Conservation (phyloP, 345 rosid genomes). For the Geranium rotundifolium region DNA sequence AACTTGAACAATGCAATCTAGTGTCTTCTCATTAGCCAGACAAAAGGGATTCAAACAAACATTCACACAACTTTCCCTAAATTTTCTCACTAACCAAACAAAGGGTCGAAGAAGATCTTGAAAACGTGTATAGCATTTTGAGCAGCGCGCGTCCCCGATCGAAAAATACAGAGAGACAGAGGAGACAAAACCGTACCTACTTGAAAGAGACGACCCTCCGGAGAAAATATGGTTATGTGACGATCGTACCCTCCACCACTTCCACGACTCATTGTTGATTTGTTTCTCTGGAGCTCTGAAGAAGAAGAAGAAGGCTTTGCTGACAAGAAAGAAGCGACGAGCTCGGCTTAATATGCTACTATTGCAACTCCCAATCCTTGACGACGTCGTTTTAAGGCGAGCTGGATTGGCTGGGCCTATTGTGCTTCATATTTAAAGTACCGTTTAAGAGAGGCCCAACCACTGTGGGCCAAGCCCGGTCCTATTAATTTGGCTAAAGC, state of each 20-base stretch:
- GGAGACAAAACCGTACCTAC: slow-evolving; percentile 29
- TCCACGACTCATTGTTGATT: slow-evolving; percentile 46
- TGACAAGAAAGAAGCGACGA: background rate
- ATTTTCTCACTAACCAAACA: slow-evolving; percentile 4
- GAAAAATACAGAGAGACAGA: background rate
- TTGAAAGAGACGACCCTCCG: slow-evolving; percentile 68
- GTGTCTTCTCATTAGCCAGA: background rate
- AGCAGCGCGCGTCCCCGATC: background rate
- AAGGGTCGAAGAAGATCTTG: background rate
- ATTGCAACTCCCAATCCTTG: no score
- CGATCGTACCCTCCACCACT: slow-evolving; percentile 68
- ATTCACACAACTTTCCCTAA: background rate
- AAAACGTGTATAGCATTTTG: background rate
- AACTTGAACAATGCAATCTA: background rate
- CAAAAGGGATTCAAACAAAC: background rate
- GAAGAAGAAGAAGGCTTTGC: background rate
- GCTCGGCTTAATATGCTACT: background rate
- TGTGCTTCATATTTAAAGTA: background rate
- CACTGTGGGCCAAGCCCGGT: no score
- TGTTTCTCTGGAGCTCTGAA: background rate
- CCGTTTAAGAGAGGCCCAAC: background rate
- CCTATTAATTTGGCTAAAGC: no score
- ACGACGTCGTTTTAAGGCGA: no score
- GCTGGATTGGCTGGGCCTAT: background rate
- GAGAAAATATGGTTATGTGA: slow-evolving; percentile 59